Conservation (phyloP, 768 basidiomycete species). For the Mrakia gelida region DNA sequence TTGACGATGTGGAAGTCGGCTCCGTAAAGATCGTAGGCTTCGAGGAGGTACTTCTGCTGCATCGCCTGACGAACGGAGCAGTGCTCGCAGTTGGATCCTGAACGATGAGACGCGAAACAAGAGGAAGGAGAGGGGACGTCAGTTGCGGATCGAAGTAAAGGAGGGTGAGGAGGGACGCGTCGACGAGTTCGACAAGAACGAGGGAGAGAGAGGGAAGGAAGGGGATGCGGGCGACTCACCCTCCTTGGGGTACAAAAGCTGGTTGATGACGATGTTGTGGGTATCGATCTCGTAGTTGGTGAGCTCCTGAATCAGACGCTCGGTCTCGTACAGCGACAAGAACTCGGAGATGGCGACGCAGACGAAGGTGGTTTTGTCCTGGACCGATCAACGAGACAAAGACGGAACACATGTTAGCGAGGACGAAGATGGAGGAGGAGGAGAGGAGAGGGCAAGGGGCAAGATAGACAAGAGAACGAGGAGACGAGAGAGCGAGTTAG, state of each 20-base stretch:
- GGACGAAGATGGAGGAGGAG: background rate
- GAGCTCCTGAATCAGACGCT: conserved; percentile 92
- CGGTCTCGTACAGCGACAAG: conserved; percentile 95
- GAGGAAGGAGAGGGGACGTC: conserved; percentile 4
- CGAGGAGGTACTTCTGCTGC: conserved; percentile 96
- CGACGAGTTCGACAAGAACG: too few relatives aligned
- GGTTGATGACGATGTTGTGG: conserved; percentile 98
- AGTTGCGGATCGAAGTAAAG: background rate
- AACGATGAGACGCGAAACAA: too few relatives aligned
- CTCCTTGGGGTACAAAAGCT: conserved; percentile 86
- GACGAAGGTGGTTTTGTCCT: conserved; percentile 99
- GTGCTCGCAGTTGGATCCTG: conserved; percentile 91
- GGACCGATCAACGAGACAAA: background rate
- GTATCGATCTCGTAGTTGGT: conserved; percentile 89
- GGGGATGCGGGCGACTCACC: conserved; percentile 53
- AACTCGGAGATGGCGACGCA: conserved; percentile 99
- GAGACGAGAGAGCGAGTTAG: too few relatives aligned
- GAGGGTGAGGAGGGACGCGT: too few relatives aligned
- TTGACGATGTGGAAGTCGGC: conserved; percentile 97
- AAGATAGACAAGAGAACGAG: conserved; percentile 51
- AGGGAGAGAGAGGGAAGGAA: too few relatives aligned
- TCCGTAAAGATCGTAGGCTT: conserved; percentile 95
- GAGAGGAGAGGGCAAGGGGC: background rate
- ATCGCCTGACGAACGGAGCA: conserved; percentile 90
- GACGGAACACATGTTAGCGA: background rate